Conservation (phyloP, 495 filamentous ascomycete species). For the Neohortaea acidophila region DNA sequence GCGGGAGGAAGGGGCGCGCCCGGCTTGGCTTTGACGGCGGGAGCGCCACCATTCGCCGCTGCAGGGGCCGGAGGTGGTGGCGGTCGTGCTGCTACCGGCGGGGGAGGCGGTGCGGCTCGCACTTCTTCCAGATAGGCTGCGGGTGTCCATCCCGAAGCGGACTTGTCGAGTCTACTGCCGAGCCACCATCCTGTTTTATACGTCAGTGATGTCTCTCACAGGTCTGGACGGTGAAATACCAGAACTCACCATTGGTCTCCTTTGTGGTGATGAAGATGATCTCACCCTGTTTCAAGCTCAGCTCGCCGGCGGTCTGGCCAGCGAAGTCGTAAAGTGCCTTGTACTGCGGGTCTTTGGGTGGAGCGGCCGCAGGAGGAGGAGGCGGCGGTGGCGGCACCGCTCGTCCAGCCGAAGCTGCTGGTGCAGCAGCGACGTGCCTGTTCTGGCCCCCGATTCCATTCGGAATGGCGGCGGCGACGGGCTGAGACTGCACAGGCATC, state of each 20-base stretch:
- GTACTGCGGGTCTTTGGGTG: conserved; percentile 57
- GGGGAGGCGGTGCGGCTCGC: conserved; percentile 27
- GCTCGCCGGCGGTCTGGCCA: conserved; percentile 62
- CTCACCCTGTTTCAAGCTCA: conserved; percentile 61
- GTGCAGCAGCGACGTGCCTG: conserved; percentile 34
- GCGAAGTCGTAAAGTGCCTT: conserved; percentile 80
- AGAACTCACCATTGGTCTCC: conserved; percentile 67
- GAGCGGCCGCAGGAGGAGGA: conserved; percentile 52
- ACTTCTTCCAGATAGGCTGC: conserved; percentile 85
- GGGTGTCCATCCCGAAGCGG: conserved; percentile 76
- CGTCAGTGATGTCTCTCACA: conserved; percentile 4
- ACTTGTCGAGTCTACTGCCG: conserved; percentile 48
- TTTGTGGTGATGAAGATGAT: conserved; percentile 75
- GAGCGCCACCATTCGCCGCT: conserved; percentile 28
- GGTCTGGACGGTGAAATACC: neutral
- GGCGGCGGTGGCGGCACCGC: conserved; percentile 56
- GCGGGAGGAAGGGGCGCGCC: conserved; percentile 68
- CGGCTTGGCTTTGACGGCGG: conserved; percentile 47
- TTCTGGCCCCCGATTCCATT: conserved; percentile 31
- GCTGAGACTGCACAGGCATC: conserved; percentile 17
- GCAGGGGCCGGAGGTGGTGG: conserved; percentile 45
- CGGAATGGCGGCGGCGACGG: conserved; percentile 33
- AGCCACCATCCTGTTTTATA: conserved; percentile 74
- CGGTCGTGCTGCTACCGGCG: conserved; percentile 31
- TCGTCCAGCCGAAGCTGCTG: conserved; percentile 34